Evolutionary conservation across 768 basidiomycete species (phyloP), one percentile per base, ranked within the genome.

Genomic region (Lactarius indigo): DNA sequence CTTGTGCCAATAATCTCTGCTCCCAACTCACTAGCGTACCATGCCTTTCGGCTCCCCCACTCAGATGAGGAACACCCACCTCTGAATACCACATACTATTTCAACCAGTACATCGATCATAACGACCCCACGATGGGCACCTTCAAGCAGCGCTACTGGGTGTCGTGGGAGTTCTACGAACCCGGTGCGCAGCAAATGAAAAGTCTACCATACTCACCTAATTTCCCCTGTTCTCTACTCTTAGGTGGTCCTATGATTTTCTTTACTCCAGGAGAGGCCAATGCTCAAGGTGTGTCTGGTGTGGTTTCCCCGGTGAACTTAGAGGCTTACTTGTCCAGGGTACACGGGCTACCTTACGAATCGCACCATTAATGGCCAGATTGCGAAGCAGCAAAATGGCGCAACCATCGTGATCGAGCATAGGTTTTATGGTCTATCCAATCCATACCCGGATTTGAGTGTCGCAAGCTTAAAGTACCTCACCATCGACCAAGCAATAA

Each of bases 91-190:
- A 73, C 79, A 6, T 89, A 85, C 74, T 75, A 73, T 64, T 89
- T 89, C 72, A 82, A 88, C 70, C 79, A 81, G 68, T 72, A 80
- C 58, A 76, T 88, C 65, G 83, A 85, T 71, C 84, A 84, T 73
- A 80, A 73, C 39, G 76, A 84, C 67, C 84, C 87, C n/a, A 77
- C 79, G 31, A 76, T 84, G 26, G 90, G 90, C 23, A 91, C 88
- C n/a, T 92, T 92, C 42, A 79, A 85, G 73, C 90, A 91, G 75
- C 83, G 90, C 41, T 91, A 82, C 75, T 91, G 42, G 42, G 42
- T 8, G 42, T 44, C 85, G 37, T 88, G 80, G 75, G 86, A 90
- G 74, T 88, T 80, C 42, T 90, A 90, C 69, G 78, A 87, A 74
- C 41, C 63, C 15, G 76, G 76, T 77, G 42, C 37, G 72, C 66